Evolutionary conservation across 805 yeast genomes (phyloP).

Genomic region (Isabelozyma heimii): DNA sequence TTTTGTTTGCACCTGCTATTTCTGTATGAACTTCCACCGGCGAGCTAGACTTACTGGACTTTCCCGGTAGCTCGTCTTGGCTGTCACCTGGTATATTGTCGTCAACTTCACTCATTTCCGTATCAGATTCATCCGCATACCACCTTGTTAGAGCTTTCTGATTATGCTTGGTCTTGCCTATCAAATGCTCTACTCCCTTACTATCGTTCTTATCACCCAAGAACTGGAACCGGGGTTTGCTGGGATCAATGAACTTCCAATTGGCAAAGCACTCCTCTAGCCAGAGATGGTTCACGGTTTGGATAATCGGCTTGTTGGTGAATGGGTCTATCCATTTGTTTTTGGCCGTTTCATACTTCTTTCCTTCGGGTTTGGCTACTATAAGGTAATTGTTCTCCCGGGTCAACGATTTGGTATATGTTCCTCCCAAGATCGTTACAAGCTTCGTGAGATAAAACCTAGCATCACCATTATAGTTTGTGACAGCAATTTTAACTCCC

Average conservation of each 20-base stretch:
- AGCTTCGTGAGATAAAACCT: constrained; percentile 67
- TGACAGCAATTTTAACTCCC: constrained; percentile 58
- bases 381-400: constrained; percentile 69
- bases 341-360: constrained; percentile 70
- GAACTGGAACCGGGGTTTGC: constrained; percentile 45
- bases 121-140: constrained; percentile 16
- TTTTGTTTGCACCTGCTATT: too few relatives aligned
- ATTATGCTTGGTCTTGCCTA: constrained; percentile 53
- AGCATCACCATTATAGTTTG: constrained; percentile 86
- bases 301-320: constrained; percentile 28
- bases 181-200: constrained; percentile 39
- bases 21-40: neutral
- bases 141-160: constrained; percentile 39
- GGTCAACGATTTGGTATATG: constrained; percentile 64
- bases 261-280: constrained; percentile 69
- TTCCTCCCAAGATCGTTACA: constrained; percentile 69
- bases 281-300: constrained; percentile 81
- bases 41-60: neutral
- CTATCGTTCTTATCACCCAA: constrained; percentile 36
- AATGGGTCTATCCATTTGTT: constrained; percentile 49
- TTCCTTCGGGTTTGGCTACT: constrained; percentile 65
- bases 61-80: constrained; percentile 17
- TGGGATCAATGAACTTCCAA: constrained; percentile 54
- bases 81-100: constrained; percentile 28
- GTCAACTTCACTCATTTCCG: constrained; percentile 10